Base-by-base conservation (phyloP, 768 basidiomycete species). In the Hypholoma fasciculare region DNA sequence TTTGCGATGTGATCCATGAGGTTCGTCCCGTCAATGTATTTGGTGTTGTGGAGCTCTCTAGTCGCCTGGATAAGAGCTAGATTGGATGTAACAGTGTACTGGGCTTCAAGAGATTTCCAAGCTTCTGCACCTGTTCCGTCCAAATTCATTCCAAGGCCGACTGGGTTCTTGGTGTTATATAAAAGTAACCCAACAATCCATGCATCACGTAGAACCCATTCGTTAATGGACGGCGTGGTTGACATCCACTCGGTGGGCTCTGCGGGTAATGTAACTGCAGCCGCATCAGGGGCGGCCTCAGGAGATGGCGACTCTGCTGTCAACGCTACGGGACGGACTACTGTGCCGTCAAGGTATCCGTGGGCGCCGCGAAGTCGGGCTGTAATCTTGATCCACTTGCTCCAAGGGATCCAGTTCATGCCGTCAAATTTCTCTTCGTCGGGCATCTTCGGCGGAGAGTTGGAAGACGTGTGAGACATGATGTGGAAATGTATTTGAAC, bases 261-360 rank as follows among this genome's bases (percentile, higher is more conserved):
- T 27, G 23, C n/a, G 34, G 17, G 38, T 23, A 27, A 8, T 38
- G 27, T 26, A 53, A 30, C 20, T 12, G 7, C 34, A 26, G 54
- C 17, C 23, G n/a, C n/a, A n/a, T n/a, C n/a, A n/a, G n/a, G n/a
- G n/a, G n/a, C n/a, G n/a, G 50, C 17, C 7, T 36, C 30, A 12
- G 7, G 1, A 19, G 38, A 14, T 57, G 17, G 27, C n/a, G n/a
- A n/a, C n/a, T n/a, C n/a, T n/a, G n/a, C 16, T 1, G 36, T n/a
- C n/a, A n/a, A 27, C 13, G 58, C 34, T 12, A 36, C 14, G 2
- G 59, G 58, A 14, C 56, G 44, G 11, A 23, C 34, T 6, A 66
- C 67, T 2, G 60, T 64, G 13, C 68, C 62, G 17, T 63, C 55
- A n/a, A 69, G 55, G 49, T 67, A 69, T 38, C 62, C 65, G 17